Base-by-base conservation (phyloP, 2,329 filamentous ascomycete genomes). In the Claviceps capensis region DNA sequence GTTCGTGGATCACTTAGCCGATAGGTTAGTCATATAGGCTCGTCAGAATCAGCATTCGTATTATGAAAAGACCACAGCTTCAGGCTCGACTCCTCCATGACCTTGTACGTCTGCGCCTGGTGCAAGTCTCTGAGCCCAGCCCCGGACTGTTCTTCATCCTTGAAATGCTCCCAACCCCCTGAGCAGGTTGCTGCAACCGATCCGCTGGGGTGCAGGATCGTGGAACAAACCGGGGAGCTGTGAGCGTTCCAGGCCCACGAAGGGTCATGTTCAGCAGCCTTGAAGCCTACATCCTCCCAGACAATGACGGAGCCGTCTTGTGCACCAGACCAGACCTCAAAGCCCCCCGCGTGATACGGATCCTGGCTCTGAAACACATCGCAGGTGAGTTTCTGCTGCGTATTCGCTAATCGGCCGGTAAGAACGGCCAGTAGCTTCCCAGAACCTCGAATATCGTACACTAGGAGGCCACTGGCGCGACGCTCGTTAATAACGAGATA, bases 401-500 rank as follows among this genome's bases (percentile, higher is more conserved):
- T 76, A 2, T 61, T 60, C 4, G 75, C 71, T 6, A 67, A 62
- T 22, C 79, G 73, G 4, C 76, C 78, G 0, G 67, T 62, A 11
- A 83, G 64, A 50, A 72, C 71, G n/a, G 71, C 71, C 3, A 84
- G 68, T n/a, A 82, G 67, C 56, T 72, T 70, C 8, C 78, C 75
- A 2, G 77, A 74, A 7, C 77, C 78, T 17, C 81, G 74, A 37
- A 84, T 72, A 59, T 84, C 81, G 63, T 83, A 84, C 3, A 84
- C 73, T 26, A 83, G 65, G 40, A 83, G 60, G 2, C 78, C 76
- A 5, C 60, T 62, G 0, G 78, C 72, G 56, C 73, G 73, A 5
- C 81, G 72, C 67, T 84, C 81, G 57, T 77, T 79, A 47, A 83
- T 68, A n/a, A 79, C 65, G 19, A 84, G 68, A 60, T 84, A 84